Conservation (phyloP, 257 asterid species). For the Coffea eugenioides region DNA sequence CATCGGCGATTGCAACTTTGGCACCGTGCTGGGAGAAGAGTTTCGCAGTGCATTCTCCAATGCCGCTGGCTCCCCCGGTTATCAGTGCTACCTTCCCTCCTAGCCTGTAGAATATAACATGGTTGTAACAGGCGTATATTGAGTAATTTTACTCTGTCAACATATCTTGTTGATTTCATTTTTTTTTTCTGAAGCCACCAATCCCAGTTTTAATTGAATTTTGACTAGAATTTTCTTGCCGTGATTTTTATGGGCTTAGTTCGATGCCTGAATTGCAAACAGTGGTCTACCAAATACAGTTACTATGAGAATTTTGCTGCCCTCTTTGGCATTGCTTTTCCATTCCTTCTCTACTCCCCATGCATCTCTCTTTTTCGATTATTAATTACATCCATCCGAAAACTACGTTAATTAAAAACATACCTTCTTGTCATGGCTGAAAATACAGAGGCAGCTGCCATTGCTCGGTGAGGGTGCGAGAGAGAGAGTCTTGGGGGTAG, state of each 20-base stretch:
- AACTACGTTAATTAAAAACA: not conserved
- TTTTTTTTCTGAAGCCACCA: too few relatives aligned
- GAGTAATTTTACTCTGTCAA: not conserved
- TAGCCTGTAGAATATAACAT: slow-evolving; percentile 27
- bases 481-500: not conserved
- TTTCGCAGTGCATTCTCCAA: slow-evolving; percentile 50
- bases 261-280: too few relatives aligned
- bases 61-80: slow-evolving; percentile 66
- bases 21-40: slow-evolving; percentile 58
- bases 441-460: slow-evolving; percentile 31
- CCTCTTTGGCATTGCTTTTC: too few relatives aligned
- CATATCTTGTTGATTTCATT: not conserved
- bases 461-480: not conserved
- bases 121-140: too few relatives aligned
- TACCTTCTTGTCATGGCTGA: slow-evolving; percentile 34
- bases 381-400: not conserved
- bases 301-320: not conserved
- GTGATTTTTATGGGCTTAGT: too few relatives aligned
- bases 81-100: slow-evolving; percentile 65
- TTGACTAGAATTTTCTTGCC: not conserved
- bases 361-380: not conserved
- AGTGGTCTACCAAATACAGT: not conserved
- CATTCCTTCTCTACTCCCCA: too few relatives aligned
- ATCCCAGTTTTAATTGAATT: not conserved
- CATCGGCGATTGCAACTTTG: slow-evolving; percentile 50